Evolutionary conservation across 495 filamentous ascomycete genomes (phyloP).

Genomic region (Podospora sp.): DNA sequence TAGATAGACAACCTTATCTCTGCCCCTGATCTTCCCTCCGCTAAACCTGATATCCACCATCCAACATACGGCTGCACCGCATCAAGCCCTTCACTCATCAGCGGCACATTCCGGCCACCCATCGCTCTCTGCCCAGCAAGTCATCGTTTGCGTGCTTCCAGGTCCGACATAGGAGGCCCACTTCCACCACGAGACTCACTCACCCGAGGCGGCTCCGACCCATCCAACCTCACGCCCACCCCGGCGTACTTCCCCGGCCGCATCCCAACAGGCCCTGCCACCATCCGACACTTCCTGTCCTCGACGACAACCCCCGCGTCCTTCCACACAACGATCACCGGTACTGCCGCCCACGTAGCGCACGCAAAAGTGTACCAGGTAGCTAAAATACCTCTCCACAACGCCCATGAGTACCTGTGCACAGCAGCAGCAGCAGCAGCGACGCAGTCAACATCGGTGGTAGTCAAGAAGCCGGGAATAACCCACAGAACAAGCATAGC

Average conservation of each 20-base stretch:
- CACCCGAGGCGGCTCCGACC: conserved; percentile 1
- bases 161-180: background rate
- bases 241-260: background rate
- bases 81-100: background rate
- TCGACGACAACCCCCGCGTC: background rate
- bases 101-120: background rate
- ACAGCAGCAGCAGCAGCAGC: conserved; percentile 34
- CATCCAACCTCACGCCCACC: background rate
- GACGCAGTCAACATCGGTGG: conserved; percentile 28
- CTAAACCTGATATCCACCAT: conserved; percentile 8
- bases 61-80: conserved; percentile 8
- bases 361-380: conserved; percentile 11
- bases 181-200: too few species aligned
- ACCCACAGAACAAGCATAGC: conserved; percentile 31
- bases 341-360: conserved; percentile 4
- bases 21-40: background rate
- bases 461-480: conserved; percentile 39
- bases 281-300: background rate
- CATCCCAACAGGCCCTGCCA: conserved; percentile 2
- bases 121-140: background rate
- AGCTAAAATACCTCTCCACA: conserved; percentile 36
- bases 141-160: too few species aligned
- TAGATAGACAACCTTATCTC: too few species aligned
- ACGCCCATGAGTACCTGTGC: too few species aligned
- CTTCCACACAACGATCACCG: background rate